Conservation (phyloP, 169 alveolate species). For the Plasmodium vivax region DNA sequence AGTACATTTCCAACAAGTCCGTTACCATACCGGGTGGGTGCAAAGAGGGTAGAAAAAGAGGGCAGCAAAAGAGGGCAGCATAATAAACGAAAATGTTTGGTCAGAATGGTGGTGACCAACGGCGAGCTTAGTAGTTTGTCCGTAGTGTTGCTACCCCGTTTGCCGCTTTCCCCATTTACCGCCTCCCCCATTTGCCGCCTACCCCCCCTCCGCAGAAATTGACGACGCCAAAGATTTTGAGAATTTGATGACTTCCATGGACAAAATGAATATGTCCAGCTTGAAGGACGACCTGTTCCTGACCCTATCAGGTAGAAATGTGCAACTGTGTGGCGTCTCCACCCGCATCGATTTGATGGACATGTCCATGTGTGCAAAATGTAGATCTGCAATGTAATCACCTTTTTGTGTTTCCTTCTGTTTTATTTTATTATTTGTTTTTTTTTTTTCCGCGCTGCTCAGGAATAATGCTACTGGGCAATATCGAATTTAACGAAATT, state of each 20-base stretch:
- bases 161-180: neutral
- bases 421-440: no score
- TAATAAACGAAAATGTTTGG: neutral
- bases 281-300: conserved; percentile 45
- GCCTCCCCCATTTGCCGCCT: neutral
- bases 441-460: neutral
- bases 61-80: neutral
- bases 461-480: conserved; percentile 87
- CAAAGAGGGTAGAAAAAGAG: neutral
- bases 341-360: neutral
- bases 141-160: neutral
- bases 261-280: conserved; percentile 54
- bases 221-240: conserved; percentile 54
- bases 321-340: neutral
- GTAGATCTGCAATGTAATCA: neutral
- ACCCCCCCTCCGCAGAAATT: conserved; percentile 14
- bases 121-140: neutral
- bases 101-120: neutral
- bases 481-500: conserved; percentile 79
- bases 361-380: neutral
- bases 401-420: neutral
- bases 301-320: conserved; percentile 46
- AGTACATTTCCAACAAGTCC: conserved; percentile 38
- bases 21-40: conserved; percentile 42
- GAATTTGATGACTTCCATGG: conserved; percentile 23